Evolutionary conservation across 139 green algal species (phyloP), one percentile per base, ranked within the genome.

Genomic region (Coelastrella sp.): DNA sequence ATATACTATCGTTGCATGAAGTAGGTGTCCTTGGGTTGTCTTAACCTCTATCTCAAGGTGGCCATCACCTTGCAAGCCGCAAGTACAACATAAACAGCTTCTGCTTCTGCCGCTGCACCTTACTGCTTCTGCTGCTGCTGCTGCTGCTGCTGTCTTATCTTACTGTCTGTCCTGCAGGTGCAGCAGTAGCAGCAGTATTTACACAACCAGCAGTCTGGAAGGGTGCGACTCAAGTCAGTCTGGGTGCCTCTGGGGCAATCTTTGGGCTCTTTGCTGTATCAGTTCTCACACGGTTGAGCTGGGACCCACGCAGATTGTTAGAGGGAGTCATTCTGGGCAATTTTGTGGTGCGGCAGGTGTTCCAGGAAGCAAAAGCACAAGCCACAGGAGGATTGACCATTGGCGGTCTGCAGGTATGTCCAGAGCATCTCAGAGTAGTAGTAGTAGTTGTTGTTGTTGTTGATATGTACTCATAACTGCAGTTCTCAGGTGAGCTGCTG

Each of bases 181-280:
- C 92, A 9, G 94, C 92, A 7, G 24, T 91, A 8, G 95, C 94
- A 7, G 93, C 92, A 6, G 90, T 93, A 8, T 22, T 93, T 1
- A 58, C 91, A 11, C 90, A 90, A 63, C 91, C 92, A 5, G 70
- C 72, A 27, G 60, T 92, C 19, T 74, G 68, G 20, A 68, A 79
- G 12, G 85, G 87, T 15, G 87, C 70, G 4, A 65, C 74, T 6
- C 87, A 66, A 24, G 90, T 95, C 56, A 94, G 89, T 6, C 63
- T 97, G 9, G 95, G 95, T 22, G 95, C 95, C 0, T 95, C 92
- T 19, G 97, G 96, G 5, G 97, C 97, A 49, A 96, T 99, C 66
- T 99, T 98, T 91, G 97, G 97, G 7, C 89, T 99, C n/a, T 98
- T 98, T 93, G 93, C 94, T 4, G 94, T 98, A 24, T 92, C 85